Conservation (phyloP, 1,139 yeast species). For the Wickerhamomyces sp. region DNA sequence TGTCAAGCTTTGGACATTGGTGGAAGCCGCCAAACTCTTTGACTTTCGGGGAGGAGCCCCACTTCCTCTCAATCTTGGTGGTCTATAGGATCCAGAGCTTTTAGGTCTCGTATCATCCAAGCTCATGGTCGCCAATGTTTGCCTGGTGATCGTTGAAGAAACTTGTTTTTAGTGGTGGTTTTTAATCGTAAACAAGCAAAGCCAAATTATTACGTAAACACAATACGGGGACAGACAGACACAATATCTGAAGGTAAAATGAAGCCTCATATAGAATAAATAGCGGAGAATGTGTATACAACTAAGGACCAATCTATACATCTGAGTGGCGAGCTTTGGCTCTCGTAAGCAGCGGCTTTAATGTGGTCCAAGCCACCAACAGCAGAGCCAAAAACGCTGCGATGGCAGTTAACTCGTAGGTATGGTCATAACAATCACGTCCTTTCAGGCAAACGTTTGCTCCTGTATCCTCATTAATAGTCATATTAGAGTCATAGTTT, state of each 20-base stretch:
- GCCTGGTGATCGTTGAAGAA: too few relatives aligned
- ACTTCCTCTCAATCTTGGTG: background rate
- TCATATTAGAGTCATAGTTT: constrained; percentile 43
- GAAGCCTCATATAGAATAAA: too few relatives aligned
- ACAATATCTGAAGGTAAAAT: too few relatives aligned
- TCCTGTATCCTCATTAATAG: constrained; percentile 20
- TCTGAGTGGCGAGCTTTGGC: background rate
- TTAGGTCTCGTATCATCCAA: background rate
- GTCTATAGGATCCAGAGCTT: background rate
- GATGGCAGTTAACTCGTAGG: constrained; percentile 33
- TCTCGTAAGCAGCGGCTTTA: constrained; percentile 13
- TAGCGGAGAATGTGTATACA: too few relatives aligned
- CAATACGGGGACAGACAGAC: too few relatives aligned
- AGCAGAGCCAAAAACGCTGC: constrained; percentile 28
- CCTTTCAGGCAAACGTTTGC: constrained; percentile 34
- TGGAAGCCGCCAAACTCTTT: background rate
- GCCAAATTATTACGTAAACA: too few relatives aligned
- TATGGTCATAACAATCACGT: constrained; percentile 38
- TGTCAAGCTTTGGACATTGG: background rate
- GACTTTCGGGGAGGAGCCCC: background rate
- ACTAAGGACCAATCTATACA: background rate
- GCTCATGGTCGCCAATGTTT: background rate
- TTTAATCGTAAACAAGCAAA: too few relatives aligned
- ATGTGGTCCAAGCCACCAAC: constrained; percentile 28
- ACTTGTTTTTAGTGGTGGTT: too few relatives aligned